Evolutionary conservation across 2,329 filamentous ascomycete genomes (phyloP), one percentile per base, ranked within the genome.

Genomic region (Aspergillus chevalieri): DNA sequence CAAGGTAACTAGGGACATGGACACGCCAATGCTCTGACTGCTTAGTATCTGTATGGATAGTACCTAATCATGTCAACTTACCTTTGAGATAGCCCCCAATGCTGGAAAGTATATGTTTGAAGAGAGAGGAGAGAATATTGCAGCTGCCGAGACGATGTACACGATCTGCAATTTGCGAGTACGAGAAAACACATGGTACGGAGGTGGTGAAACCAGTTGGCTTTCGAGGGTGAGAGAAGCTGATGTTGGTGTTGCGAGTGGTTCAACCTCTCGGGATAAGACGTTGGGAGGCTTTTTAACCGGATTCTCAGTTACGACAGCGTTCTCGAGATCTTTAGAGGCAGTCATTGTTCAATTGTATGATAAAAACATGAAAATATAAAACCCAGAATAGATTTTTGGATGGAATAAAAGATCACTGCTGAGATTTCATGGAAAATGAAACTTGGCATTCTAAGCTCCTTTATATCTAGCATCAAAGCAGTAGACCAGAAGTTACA

Each of bases 51-150:
- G 12, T n/a, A n/a, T 17, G 34, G 2, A 15, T n/a, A 3, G 12
- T 7, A 38, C 6, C 34, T 38, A n/a, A n/a, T 14, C 14, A 4
- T 33, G 28, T 33, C 28, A 8, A 50, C 54, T 47, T 12, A 63
- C 61, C 47, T 50, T 54, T 19, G 63, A 58, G 22, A 64, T 57
- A 4, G 51, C 55, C 6, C 55, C 56, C 7, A 76, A 57, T 4
- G 71, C 65, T 3, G 74, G 74, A 47, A 76, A 72, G 55, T 76
- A 76, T 44, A 76, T 75, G 49, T 72, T 72, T 6, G 71, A 69
- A 4, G 69, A 70, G 3, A 77, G 57, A 1, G 73, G 73, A 4
- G 71, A 72, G 54, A 76, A 74, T 43, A 74, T 65, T 42, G 67
- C 68, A 6, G 65, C 68, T 34, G 70, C 56, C 2, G 69, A 64